Conservation (phyloP, 164 flowering plant genomes). For the Magnolia officinalis region DNA sequence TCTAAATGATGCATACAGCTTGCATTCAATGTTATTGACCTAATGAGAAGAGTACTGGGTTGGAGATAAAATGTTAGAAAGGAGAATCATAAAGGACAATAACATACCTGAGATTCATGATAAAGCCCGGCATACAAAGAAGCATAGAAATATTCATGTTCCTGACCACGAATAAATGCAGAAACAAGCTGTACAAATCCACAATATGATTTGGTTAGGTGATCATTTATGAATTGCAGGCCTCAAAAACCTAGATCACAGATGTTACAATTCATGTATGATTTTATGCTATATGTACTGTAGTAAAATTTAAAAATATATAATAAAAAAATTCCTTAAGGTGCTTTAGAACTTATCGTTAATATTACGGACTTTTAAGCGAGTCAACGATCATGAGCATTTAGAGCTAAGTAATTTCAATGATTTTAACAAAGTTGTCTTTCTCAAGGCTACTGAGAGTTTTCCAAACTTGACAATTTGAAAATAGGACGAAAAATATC, state of each 20-base stretch:
- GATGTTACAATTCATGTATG: neutral
- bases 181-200: conserved; percentile 57
- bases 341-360: neutral
- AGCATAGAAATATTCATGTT: conserved; percentile 69
- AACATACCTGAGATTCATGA: conserved; percentile 74
- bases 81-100: neutral
- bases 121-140: conserved; percentile 85
- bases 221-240: neutral
- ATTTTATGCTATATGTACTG: neutral
- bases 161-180: conserved; percentile 47
- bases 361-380: neutral
- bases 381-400: neutral
- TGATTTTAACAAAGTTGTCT: neutral
- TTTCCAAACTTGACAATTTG: neutral
- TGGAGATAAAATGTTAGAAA: neutral
- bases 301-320: neutral
- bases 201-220: conserved; percentile 2
- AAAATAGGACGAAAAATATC: neutral
- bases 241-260: neutral
- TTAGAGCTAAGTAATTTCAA: neutral
- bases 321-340: neutral
- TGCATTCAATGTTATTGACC: neutral
- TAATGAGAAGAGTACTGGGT: neutral
- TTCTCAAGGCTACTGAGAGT: neutral
- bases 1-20: neutral